phyloP scores from a whole-genome alignment of 768 basidiomycete genomes.

The Arthromyces matolae region DNA sequence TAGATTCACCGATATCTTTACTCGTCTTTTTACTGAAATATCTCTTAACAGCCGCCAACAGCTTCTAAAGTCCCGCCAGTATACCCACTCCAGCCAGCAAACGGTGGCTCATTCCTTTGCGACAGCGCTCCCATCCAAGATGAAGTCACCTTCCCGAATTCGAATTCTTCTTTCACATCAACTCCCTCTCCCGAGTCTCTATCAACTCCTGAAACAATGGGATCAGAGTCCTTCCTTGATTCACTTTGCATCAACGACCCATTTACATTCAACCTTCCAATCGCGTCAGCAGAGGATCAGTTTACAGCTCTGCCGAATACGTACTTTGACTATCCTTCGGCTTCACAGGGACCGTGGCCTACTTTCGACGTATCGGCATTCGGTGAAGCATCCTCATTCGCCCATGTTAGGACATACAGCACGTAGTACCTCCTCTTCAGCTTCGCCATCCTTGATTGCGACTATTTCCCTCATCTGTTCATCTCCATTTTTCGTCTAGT shows the following conservation, averaged over 20 bases:
- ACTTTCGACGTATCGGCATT: slow-evolving; percentile 1
- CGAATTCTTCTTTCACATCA: slow-evolving; percentile 1
- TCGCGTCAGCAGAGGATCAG: slow-evolving; percentile 3
- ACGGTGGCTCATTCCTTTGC: slow-evolving; percentile 1
- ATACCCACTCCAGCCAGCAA: neutral
- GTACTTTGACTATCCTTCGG: slow-evolving; percentile 5
- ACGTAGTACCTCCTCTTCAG: neutral
- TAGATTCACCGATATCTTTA: neutral
- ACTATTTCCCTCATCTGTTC: no score
- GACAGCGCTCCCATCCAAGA: slow-evolving; percentile 1
- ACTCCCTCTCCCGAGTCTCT: neutral
- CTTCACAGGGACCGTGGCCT: slow-evolving; percentile 6
- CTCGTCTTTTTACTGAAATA: neutral
- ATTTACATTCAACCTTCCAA: slow-evolving; percentile 4
- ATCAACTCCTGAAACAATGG: neutral
- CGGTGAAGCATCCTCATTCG: neutral
- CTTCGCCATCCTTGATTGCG: no score
- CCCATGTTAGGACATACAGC: neutral
- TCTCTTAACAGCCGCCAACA: slow-evolving; percentile 25
- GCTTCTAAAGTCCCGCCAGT: slow-evolving; percentile 16
- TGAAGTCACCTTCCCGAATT: slow-evolving; percentile 8
- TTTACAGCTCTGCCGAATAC: slow-evolving; percentile 1
- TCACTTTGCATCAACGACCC: slow-evolving; percentile 12
- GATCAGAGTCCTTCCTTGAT: slow-evolving; percentile 7
- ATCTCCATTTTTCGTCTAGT: no score